Base-by-base conservation (phyloP, 495 filamentous ascomycete species). In the Cenococcum geophilum region DNA sequence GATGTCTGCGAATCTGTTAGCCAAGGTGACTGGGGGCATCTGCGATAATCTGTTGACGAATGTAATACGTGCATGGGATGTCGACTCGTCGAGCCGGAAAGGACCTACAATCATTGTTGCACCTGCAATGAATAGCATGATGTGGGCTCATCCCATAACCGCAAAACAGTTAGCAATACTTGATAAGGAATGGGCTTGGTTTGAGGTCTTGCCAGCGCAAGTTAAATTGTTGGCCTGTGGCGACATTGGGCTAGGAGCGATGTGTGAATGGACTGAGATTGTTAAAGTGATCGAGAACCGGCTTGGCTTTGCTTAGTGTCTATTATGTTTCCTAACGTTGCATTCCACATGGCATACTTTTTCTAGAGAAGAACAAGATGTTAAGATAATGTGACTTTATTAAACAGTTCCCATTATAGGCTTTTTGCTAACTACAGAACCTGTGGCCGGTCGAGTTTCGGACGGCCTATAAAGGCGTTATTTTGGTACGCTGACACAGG, bases 131-230 rank as follows among this genome's bases (percentile, higher is more conserved):
- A 91, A 92, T 74, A 88, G 83, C 14, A 82, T 82, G 2, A 95
- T 93, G 91, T 95, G 86, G 86, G 75, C 76, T 53, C 87, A 95
- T 73, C 90, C 90, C n/a, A 71, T 95, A 34, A 95, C 90, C 0
- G 73, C 68, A 45, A 81, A 82, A 61, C 87, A 92, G 52, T 69
- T 95, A 10, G 64, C 68, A 16, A 72, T 86, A 0, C 73, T 95
- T 34, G 74, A 80, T 57, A 81, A 86, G n/a, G 86, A 89, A 57
- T 91, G 88, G 87, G 83, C 79, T 43, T 95, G 89, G 91, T 78
- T 93, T 48, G 79, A 86, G 59, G 80, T 93, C 21, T 72, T 93
- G 60, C 65, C 69, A 25, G 85, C 88, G 4, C 75, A 79, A 50
- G 82, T 81, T 69, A 93, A 92, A 72, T 73, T 74, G 6, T 75